A percentile compares a stretch with the other conserved stretches of the same genome.
phyloP scores from a whole-genome alignment of 768 basidiomycete genomes.

The Russula sp. region DNA sequence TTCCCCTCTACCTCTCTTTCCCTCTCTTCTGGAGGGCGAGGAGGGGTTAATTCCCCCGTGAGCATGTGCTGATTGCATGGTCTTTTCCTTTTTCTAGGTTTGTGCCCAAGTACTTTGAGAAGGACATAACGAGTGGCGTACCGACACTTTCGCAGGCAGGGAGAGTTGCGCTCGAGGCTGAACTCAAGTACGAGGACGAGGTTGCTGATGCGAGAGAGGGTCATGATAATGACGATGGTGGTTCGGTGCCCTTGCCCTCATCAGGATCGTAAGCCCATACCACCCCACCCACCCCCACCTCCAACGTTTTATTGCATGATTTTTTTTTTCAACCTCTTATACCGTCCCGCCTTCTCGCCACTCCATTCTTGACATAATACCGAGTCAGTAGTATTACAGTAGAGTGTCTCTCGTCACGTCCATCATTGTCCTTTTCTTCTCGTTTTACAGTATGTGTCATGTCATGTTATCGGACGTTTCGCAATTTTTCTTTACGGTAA shows the following conservation, averaged over 20 bases:
- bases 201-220: constrained; percentile 13
- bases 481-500: neutral
- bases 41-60: neutral
- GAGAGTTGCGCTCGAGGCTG: constrained; percentile 67
- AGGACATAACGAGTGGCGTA: constrained; percentile 61
- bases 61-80: neutral
- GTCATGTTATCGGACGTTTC: constrained; percentile 2
- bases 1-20: neutral
- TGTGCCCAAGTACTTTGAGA: constrained; percentile 71
- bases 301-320: neutral
- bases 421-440: neutral
- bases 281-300: neutral
- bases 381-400: neutral
- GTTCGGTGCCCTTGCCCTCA: neutral
- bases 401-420: too few relatives aligned
- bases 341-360: neutral
- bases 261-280: neutral
- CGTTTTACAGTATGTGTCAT: constrained; percentile 1
- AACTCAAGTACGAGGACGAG: constrained; percentile 43
- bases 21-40: neutral
- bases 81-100: constrained; percentile 47
- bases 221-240: neutral
- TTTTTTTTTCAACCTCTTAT: neutral
- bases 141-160: constrained; percentile 70
- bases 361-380: constrained; percentile 9